Base-by-base conservation (phyloP, 2,329 filamentous ascomycete species). In the Fusarium metavorans region DNA sequence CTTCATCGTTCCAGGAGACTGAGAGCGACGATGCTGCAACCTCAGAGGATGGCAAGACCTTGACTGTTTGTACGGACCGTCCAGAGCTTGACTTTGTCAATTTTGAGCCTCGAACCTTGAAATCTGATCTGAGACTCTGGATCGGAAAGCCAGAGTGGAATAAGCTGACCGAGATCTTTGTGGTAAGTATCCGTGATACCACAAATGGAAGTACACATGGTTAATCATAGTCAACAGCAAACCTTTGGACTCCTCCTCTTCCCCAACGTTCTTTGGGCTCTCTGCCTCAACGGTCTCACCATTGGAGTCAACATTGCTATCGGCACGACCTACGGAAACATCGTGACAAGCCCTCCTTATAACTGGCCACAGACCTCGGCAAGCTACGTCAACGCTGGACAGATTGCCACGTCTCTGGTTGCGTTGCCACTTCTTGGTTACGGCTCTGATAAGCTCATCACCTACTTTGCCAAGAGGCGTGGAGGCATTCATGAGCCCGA, bases 301-400 rank as follows among this genome's bases (percentile, higher is more conserved):
- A 63, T 76, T 9, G 74, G 74, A 14, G 48, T 75, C n/a, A 76
- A 76, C 23, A 75, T 76, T 14, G 74, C 74, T 5, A 76, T 76
- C n/a, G 72, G 74, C 32, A 76, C 74, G 2, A 76, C 74, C 1
- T 75, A 76, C 7, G 72, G 74, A 10, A 10, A n/a, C 5, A 76
- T 76, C 8, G 60, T 76, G 11, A 73, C 72, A 1, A 27, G 27
- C 11, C 62, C 74, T 23, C 74, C 74, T 8, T 76, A 76, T 43
- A 76, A 71, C 63, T 76, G 74, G 74, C 64, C 74, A 0, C 59
- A 76, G 9, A 68, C 66, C 6, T 76, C 74, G 0, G 63, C 69
- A 3, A 76, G 74, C 25, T 76, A 76, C 23, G 72, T 70, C 32
- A 76, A 73, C n/a, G 75, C 71, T 3, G 74, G 74, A 1, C 74